Conservation (phyloP, 2,329 filamentous ascomycete genomes). For the Fragosphaeria purpurea region DNA sequence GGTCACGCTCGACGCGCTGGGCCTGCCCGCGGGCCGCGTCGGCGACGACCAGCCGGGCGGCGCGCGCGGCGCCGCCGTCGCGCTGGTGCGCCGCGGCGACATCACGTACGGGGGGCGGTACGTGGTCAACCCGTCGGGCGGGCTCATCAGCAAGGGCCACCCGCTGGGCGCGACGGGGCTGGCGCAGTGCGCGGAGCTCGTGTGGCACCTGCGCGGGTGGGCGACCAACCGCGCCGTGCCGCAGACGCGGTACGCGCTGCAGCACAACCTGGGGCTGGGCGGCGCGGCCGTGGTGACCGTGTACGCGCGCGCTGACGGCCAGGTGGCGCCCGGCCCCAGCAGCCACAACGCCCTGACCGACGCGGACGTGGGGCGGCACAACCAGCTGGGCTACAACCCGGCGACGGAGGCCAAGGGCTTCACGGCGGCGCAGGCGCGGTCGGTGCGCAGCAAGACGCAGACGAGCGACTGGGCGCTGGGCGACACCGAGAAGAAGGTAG, state of each 20-base stretch:
- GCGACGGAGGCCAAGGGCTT: slow-evolving; percentile 84
- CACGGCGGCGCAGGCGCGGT: slow-evolving; percentile 62
- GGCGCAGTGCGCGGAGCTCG: slow-evolving; percentile 87
- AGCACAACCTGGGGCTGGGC: slow-evolving; percentile 89
- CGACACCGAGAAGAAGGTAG: slow-evolving; percentile 65
- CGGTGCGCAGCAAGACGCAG: slow-evolving; percentile 58
- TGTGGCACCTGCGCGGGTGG: slow-evolving; percentile 94
- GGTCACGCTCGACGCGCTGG: slow-evolving; percentile 78
- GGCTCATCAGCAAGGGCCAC: slow-evolving; percentile 92
- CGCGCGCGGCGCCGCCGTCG: slow-evolving; percentile 73
- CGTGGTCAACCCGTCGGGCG: slow-evolving; percentile 87
- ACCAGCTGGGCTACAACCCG: slow-evolving; percentile 78
- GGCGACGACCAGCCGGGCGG: no score
- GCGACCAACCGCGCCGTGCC: slow-evolving; percentile 74
- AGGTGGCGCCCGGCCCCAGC: slow-evolving; percentile 46
- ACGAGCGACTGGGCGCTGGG: slow-evolving; percentile 66
- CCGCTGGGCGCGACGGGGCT: slow-evolving; percentile 90
- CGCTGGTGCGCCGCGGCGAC: slow-evolving; percentile 75
- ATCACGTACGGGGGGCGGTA: slow-evolving; percentile 83
- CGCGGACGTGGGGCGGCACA: slow-evolving; percentile 54
- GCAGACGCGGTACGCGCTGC: slow-evolving; percentile 62
- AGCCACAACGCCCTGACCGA: slow-evolving; percentile 53
- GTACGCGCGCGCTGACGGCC: slow-evolving; percentile 74
- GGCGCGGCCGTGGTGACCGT: slow-evolving; percentile 86
- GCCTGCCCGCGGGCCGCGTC: slow-evolving; percentile 66